Conservation (phyloP, 495 filamentous ascomycete genomes). For the Rostrohypoxylon terebratum region DNA sequence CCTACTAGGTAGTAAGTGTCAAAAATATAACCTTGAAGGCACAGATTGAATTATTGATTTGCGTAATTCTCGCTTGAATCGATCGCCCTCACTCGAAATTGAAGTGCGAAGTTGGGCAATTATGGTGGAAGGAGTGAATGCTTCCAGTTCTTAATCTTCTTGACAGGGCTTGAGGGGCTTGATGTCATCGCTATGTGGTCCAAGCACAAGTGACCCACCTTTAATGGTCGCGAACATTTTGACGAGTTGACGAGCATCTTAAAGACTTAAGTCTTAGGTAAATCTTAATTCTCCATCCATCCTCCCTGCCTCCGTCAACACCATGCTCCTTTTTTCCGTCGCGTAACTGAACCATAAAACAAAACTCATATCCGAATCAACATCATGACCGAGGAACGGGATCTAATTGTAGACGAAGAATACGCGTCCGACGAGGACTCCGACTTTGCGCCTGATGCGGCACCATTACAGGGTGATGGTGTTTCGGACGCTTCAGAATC, state of each 20-base stretch:
- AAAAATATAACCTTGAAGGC: neutral
- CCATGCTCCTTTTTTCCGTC: neutral
- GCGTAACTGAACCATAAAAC: neutral
- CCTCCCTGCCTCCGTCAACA: too few species aligned
- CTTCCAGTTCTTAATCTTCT: too few species aligned
- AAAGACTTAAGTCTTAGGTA: too few species aligned
- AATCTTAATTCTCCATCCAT: neutral
- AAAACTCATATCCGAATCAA: neutral
- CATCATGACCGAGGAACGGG: slow-evolving; percentile 38
- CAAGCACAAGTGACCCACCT: neutral
- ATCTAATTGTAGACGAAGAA: slow-evolving; percentile 60
- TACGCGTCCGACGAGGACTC: slow-evolving; percentile 81
- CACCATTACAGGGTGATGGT: slow-evolving; percentile 60
- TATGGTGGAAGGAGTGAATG: neutral
- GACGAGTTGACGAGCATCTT: neutral
- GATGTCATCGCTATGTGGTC: slow-evolving; percentile 1
- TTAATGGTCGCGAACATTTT: slow-evolving; percentile 6
- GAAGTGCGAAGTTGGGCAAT: too few species aligned
- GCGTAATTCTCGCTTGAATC: too few species aligned
- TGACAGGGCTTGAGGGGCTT: neutral
- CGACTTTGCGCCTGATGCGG: slow-evolving; percentile 75
- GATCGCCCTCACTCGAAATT: too few species aligned
- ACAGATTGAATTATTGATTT: too few species aligned
- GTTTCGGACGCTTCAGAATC: slow-evolving; percentile 56
- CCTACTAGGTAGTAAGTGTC: too few species aligned